Percentiles rank a stretch among this genome's conserved stretches.
Evolutionary conservation across 1,139 yeast species (phyloP).

Genomic region (Suhomyces anneliseae): DNA sequence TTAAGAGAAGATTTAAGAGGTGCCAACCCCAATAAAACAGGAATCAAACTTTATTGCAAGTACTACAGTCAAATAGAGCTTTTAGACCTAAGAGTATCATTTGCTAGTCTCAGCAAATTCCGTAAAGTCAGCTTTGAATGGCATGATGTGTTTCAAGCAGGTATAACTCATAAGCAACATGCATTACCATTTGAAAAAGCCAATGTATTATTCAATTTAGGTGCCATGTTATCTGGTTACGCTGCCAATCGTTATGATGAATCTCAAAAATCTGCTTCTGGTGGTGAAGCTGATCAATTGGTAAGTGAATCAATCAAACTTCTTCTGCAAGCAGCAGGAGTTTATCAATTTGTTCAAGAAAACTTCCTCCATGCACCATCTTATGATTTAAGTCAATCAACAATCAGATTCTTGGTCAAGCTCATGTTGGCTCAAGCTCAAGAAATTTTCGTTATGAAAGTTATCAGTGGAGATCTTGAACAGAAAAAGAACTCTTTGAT

Average conservation of each 20-base stretch:
- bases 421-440: conserved; percentile 86
- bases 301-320: conserved; percentile 58
- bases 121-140: conserved; percentile 67
- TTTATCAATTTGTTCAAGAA: conserved; percentile 69
- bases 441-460: conserved; percentile 72
- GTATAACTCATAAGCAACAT: conserved; percentile 43
- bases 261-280: conserved; percentile 29
- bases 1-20: conserved; percentile 65
- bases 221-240: conserved; percentile 37
- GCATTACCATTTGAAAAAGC: conserved; percentile 90
- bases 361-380: conserved; percentile 91
- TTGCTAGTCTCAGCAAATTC: conserved; percentile 52
- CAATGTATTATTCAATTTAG: conserved; percentile 68
- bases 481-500: conserved; percentile 64
- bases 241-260: conserved; percentile 52
- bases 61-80: conserved; percentile 85
- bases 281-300: conserved; percentile 38
- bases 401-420: conserved; percentile 62
- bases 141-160: conserved; percentile 66
- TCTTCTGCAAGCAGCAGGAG: conserved; percentile 79
- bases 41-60: conserved; percentile 55
- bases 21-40: conserved; percentile 50
- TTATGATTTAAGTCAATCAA: conserved; percentile 68
- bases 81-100: conserved; percentile 73
- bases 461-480: conserved; percentile 49